Evolutionary conservation across 2,329 filamentous ascomycete genomes (phyloP).

Genomic region (Zymoseptoria passerinii): DNA sequence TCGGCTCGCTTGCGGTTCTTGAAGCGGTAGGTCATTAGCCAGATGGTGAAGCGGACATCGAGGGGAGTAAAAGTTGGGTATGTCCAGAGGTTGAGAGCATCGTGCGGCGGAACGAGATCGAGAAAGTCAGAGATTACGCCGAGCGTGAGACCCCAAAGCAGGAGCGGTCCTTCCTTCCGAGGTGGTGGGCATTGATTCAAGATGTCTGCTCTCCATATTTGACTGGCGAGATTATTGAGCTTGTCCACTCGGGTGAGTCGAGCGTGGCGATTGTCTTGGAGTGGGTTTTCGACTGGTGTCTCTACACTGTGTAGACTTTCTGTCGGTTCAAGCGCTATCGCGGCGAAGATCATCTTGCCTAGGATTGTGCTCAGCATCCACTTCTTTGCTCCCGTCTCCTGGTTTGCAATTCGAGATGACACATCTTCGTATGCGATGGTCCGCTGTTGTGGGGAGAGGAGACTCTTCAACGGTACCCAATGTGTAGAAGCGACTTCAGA

Average conservation of each 20-base stretch:
- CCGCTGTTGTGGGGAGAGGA: conserved; percentile 52
- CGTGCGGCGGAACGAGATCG: conserved; percentile 57
- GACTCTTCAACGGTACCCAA: conserved; percentile 57
- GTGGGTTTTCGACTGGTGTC: conserved; percentile 20
- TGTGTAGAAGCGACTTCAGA: conserved; percentile 60
- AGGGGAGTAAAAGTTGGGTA: conserved; percentile 60
- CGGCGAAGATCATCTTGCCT: conserved; percentile 60
- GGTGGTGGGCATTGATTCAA: conserved; percentile 27
- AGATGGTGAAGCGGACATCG: conserved; percentile 53
- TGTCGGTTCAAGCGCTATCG: conserved; percentile 53
- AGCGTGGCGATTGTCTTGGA: conserved; percentile 22
- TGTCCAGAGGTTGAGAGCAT: conserved; percentile 54
- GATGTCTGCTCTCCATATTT: conserved; percentile 20
- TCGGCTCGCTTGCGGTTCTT: conserved; percentile 42
- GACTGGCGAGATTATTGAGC: conserved; percentile 9
- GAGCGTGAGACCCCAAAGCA: conserved; percentile 62
- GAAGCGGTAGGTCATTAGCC: conserved; percentile 51
- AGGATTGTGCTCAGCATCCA: conserved; percentile 49
- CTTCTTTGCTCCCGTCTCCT: conserved; percentile 47
- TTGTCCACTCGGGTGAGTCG: conserved; percentile 10
- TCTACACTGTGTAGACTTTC: conserved; percentile 49
- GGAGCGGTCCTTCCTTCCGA: conserved; percentile 40
- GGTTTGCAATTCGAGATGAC: conserved; percentile 51
- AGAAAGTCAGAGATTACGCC: conserved; percentile 61
- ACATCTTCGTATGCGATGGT: conserved; percentile 58